A percentile compares a stretch with the other conserved stretches of the same genome.
These are phyloP conservation scores for Kodamaea arcana DNA, from an alignment of 1,139 yeast genomes.

Conservation along the genomic window DNA sequence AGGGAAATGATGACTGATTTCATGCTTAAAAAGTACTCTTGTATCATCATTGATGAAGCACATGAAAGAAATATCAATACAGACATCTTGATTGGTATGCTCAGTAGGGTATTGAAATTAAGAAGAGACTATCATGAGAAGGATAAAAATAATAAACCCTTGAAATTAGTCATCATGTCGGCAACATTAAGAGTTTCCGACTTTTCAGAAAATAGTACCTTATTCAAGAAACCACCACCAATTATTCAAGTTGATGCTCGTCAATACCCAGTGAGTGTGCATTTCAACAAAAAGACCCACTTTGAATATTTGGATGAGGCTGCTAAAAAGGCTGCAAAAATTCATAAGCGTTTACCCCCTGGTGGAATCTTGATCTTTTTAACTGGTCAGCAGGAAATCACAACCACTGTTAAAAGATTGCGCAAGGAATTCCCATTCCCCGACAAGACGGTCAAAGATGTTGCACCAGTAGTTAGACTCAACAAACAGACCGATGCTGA, in stretches of 20 bases:
- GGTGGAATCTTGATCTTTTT: conserved; percentile 91
- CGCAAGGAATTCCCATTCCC: conserved; percentile 66
- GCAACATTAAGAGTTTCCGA: conserved; percentile 94
- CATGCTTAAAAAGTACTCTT: conserved; percentile 73
- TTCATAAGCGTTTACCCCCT: conserved; percentile 81
- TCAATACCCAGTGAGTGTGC: conserved; percentile 90
- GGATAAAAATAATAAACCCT: conserved; percentile 53
- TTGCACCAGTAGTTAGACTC: conserved; percentile 45
- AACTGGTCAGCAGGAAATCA: conserved; percentile 93
- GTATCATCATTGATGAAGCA: conserved; percentile 91
- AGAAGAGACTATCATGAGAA: conserved; percentile 55
- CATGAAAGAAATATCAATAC: conserved; percentile 96
- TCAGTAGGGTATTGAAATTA: conserved; percentile 78
- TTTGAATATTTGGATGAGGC: conserved; percentile 84
- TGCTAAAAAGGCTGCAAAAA: conserved; percentile 76
- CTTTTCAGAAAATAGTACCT: conserved; percentile 71
- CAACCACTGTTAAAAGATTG: conserved; percentile 65
- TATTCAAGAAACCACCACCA: conserved; percentile 84
- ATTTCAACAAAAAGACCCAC: conserved; percentile 78
- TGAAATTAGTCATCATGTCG: conserved; percentile 79
- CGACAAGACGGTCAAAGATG: conserved; percentile 15
- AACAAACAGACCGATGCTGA: conserved; percentile 67
- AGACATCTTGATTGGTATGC: conserved; percentile 90
- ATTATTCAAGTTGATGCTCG: conserved; percentile 88
- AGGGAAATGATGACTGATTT: conserved; percentile 92